A percentile compares a stretch with the other conserved stretches of the same genome.
These are phyloP conservation scores for Fusarium buharicum DNA, from an alignment of 2,329 filamentous ascomycete genomes.

Conservation along the genomic window DNA sequence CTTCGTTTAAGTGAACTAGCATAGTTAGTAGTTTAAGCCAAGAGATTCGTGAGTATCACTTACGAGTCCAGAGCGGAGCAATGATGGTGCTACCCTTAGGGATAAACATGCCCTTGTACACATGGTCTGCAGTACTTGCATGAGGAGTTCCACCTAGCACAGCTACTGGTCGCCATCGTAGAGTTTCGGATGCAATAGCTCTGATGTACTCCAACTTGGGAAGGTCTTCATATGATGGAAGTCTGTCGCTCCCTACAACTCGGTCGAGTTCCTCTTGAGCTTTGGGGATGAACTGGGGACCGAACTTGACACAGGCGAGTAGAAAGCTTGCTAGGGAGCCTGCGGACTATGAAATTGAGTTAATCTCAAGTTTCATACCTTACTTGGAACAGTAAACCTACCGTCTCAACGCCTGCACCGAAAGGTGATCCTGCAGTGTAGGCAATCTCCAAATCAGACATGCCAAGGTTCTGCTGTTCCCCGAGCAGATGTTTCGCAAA, in stretches of 20 bases:
- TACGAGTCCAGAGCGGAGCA: slow-evolving; percentile 56
- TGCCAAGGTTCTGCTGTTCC: slow-evolving; percentile 53
- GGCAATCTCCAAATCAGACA: slow-evolving; percentile 56
- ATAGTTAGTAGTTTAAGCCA: fast-evolving
- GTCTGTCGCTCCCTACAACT: slow-evolving; percentile 51
- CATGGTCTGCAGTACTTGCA: slow-evolving; percentile 56
- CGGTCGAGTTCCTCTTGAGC: slow-evolving; percentile 53
- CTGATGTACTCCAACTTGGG: slow-evolving; percentile 49
- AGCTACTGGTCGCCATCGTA: slow-evolving; percentile 55
- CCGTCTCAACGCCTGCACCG: slow-evolving; percentile 57
- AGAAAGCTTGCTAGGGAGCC: slow-evolving; percentile 62
- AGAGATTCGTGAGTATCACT: slow-evolving; percentile 12
- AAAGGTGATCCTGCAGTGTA: slow-evolving; percentile 59
- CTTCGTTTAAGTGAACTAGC: slow-evolving; percentile 54
- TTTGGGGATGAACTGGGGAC: slow-evolving; percentile 59
- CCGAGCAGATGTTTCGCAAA: slow-evolving; percentile 57
- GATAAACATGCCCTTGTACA: slow-evolving; percentile 57
- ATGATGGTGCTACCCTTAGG: slow-evolving; percentile 56
- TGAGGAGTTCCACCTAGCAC: slow-evolving; percentile 58
- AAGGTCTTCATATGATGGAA: slow-evolving; percentile 54
- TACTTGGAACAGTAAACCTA: slow-evolving; percentile 28
- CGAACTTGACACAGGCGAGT: slow-evolving; percentile 63
- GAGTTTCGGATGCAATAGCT: slow-evolving; percentile 53
- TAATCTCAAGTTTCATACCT: fast-evolving
- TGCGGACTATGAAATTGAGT: slow-evolving; percentile 49